Evolutionary conservation across 306 rosid genomes (phyloP).

Genomic region (Corylus heterophylla): DNA sequence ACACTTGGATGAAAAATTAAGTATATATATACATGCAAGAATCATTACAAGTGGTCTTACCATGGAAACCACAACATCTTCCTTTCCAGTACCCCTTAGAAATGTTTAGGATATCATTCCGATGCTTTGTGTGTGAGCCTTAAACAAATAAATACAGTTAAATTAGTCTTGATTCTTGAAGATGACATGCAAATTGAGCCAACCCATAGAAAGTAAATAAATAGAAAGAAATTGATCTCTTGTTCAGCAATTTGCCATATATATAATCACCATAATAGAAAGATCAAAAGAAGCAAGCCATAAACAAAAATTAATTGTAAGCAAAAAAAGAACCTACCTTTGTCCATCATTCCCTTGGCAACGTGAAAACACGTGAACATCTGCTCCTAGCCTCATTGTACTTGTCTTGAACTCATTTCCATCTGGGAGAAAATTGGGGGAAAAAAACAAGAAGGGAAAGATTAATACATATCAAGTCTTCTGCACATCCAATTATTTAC

Average conservation of each 20-base stretch:
- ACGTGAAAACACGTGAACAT: constrained; percentile 90
- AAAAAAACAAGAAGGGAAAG: constrained; percentile 21
- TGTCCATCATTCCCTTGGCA: constrained; percentile 59
- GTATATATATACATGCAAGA: neutral
- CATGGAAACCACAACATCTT: constrained; percentile 97
- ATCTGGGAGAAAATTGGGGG: constrained; percentile 43
- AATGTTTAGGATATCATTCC: constrained; percentile 94
- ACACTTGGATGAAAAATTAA: neutral
- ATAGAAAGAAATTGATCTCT: too few species aligned
- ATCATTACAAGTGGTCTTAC: constrained; percentile 36
- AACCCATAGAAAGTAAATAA: neutral
- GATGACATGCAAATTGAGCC: neutral
- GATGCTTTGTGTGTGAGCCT: constrained; percentile 79
- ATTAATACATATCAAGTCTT: neutral
- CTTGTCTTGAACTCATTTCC: constrained; percentile 99
- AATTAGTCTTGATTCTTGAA: too few species aligned
- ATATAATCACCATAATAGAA: too few species aligned
- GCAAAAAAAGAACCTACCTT: constrained; percentile 41
- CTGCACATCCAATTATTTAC: neutral
- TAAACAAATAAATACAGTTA: constrained; percentile 18
- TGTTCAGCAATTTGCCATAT: too few species aligned
- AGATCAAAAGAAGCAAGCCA: too few species aligned
- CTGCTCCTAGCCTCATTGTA: constrained; percentile 99
- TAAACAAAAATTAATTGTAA: neutral
- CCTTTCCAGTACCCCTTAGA: constrained; percentile 87